phyloP scores from a whole-genome alignment of 139 green algal genomes.

The Diplosphaera chodatii region DNA sequence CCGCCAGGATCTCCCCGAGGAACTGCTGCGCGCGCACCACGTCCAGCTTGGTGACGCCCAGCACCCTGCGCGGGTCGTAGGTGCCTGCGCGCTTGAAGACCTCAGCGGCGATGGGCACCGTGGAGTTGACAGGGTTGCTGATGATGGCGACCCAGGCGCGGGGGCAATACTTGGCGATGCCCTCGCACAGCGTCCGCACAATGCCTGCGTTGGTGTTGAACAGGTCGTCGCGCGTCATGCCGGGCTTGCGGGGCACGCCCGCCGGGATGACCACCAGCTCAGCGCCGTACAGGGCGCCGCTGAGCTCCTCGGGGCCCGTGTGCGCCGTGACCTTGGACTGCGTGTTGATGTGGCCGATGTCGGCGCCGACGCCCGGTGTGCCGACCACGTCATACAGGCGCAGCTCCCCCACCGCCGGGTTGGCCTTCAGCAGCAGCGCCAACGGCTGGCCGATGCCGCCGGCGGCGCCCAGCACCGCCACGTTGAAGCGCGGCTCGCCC shows the following conservation, averaged over 20 bases:
- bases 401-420: background rate
- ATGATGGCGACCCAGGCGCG: conserved; percentile 87
- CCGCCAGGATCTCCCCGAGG: conserved; percentile 52
- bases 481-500: background rate
- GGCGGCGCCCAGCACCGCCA: conserved; percentile 43
- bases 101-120: conserved; percentile 96
- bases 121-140: conserved; percentile 99
- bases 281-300: conserved; percentile 56
- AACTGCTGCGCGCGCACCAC: conserved; percentile 90
- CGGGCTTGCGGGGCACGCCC: conserved; percentile 89
- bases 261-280: conserved; percentile 94
- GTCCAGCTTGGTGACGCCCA: conserved; percentile 96
- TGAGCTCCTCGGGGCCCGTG: conserved; percentile 71
- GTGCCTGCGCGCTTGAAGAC: conserved; percentile 66
- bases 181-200: conserved; percentile 58
- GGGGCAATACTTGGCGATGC: conserved; percentile 63
- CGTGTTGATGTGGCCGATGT: conserved; percentile 93
- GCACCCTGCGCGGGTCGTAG: conserved; percentile 81
- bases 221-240: conserved; percentile 98
- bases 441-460: conserved; percentile 88
- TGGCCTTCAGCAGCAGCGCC: conserved; percentile 76
- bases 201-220: conserved; percentile 98
- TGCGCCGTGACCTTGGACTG: conserved; percentile 67
- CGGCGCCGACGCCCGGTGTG: conserved; percentile 85
- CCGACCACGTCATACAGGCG: conserved; percentile 93